Evolutionary conservation across 345 rosid species (phyloP).

Genomic region (Durio zibethinus): DNA sequence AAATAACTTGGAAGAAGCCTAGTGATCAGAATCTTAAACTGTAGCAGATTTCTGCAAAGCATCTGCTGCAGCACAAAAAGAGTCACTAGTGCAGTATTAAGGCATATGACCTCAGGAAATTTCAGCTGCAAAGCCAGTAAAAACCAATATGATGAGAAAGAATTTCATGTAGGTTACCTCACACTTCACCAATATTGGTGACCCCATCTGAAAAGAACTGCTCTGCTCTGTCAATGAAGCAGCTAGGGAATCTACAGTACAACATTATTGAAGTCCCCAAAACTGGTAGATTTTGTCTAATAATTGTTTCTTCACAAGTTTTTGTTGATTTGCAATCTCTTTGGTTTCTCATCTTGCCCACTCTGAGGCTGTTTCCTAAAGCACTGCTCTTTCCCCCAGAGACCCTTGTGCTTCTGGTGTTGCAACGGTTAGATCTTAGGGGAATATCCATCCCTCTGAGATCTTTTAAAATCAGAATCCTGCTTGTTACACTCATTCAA

Average conservation of each 20-base stretch:
- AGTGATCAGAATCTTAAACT: not conserved
- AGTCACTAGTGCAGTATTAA: not conserved
- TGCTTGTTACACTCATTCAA: constrained; percentile 39
- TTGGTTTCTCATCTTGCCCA: constrained; percentile 49
- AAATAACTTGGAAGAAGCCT: not conserved
- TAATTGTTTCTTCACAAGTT: constrained; percentile 39
- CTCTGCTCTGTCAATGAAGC: constrained; percentile 60
- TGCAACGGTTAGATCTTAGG: constrained; percentile 34
- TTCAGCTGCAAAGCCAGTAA: not conserved
- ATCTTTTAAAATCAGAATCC: constrained; percentile 37
- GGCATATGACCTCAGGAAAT: not conserved
- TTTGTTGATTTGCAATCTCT: constrained; percentile 45
- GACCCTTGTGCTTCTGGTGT: constrained; percentile 27
- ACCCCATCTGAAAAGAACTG: constrained; percentile 47
- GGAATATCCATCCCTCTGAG: constrained; percentile 39
- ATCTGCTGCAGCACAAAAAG: not conserved
- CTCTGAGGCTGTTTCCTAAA: constrained; percentile 35
- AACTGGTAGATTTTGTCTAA: constrained; percentile 31
- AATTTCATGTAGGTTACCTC: constrained; percentile 1
- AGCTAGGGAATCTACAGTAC: constrained; percentile 53
- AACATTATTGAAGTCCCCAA: constrained; percentile 40
- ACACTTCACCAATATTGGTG: not conserved
- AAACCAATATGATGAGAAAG: not conserved
- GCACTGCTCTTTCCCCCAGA: constrained; percentile 31
- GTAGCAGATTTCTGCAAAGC: constrained; percentile 14